Conservation (phyloP, 2,329 filamentous ascomycete species). For the Herpomyces periplanetae region DNA sequence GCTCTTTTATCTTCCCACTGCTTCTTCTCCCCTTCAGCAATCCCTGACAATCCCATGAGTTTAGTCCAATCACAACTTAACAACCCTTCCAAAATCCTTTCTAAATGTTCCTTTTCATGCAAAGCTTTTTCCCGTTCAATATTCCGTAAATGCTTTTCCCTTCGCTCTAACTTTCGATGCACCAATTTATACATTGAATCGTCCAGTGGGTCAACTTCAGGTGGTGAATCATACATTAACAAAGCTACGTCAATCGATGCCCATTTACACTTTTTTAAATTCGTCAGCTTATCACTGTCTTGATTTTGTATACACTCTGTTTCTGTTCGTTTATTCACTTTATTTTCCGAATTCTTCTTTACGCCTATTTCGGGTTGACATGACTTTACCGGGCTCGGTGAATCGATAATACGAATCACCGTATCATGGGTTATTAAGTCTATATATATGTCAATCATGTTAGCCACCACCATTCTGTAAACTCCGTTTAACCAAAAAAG, state of each 20-base stretch:
- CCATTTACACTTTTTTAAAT: slow-evolving; percentile 9
- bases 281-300: slow-evolving; percentile 4
- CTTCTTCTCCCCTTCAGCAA: slow-evolving; percentile 54
- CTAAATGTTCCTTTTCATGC: slow-evolving; percentile 23
- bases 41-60: slow-evolving; percentile 48
- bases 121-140: slow-evolving; percentile 23
- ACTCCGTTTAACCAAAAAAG: slow-evolving; percentile 1
- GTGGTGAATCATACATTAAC: slow-evolving; percentile 5
- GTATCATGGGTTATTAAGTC: slow-evolving; percentile 33
- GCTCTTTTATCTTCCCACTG: slow-evolving; percentile 49
- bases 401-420: slow-evolving; percentile 25
- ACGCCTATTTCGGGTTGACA: not conserved
- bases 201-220: slow-evolving; percentile 13
- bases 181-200: slow-evolving; percentile 16
- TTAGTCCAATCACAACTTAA: slow-evolving; percentile 73
- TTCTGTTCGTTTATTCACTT: no score
- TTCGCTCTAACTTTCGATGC: slow-evolving; percentile 19
- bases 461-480: slow-evolving; percentile 2
- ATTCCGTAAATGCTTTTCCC: slow-evolving; percentile 25
- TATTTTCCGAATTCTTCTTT: slow-evolving; percentile 1
- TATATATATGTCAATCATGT: slow-evolving; percentile 8
- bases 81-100: slow-evolving; percentile 32
- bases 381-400: slow-evolving; percentile 1
- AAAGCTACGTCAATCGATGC: slow-evolving; percentile 7
- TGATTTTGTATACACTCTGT: slow-evolving; percentile 2